Evolutionary conservation across 352 stramenopile species (phyloP), one percentile per base, ranked within the genome.

Genomic region (Pythium insidiosum): DNA sequence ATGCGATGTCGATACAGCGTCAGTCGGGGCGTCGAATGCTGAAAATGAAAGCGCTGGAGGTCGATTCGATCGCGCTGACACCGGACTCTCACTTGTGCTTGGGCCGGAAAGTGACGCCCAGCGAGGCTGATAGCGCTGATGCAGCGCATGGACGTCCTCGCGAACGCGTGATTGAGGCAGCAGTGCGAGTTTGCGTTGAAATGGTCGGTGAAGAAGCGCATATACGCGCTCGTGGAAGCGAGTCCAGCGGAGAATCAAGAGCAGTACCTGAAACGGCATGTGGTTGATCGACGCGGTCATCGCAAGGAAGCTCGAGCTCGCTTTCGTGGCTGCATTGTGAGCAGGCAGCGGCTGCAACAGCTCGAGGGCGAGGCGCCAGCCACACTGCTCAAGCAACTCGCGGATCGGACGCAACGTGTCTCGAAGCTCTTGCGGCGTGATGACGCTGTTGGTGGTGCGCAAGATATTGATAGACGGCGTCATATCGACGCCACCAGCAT

Each of bases 201-300:
- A 66, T 13, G 70, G 71, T 44, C 58, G 70, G 0, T 35, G 44
- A 6, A 83, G 49, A 3, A 57, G 44, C 6, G 44, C 43, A 4
- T 73, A 26, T 26, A 88, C 44, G 4, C 42, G 19, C 11, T 75
- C 76, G 33, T 87, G 73, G 47, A 78, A 92, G 44, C 80, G 72
- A 24, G 69, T 83, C 76, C 77, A 88, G 5, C 76, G 70, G 16
- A 92, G 38, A 5, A 84, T 38, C 15, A 89, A 63, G 21, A 84
- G 20, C 24, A 87, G 22, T 1, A 88, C 34, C 36, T 92, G 79
- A 53, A 92, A 88, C 19, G 79, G 72, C 13, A 88, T 39, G 21
- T 74, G 68, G 22, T n/a, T 53, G 45, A 35, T 35, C 35, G 53
- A 56, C 21, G 56, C 60, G 1, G 56, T 66, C 15, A 57, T 43